Percentiles rank a stretch among this genome's conserved stretches.
Evolutionary conservation across 768 basidiomycete genomes (phyloP).

Genomic region (Lepiota subincarnata): DNA sequence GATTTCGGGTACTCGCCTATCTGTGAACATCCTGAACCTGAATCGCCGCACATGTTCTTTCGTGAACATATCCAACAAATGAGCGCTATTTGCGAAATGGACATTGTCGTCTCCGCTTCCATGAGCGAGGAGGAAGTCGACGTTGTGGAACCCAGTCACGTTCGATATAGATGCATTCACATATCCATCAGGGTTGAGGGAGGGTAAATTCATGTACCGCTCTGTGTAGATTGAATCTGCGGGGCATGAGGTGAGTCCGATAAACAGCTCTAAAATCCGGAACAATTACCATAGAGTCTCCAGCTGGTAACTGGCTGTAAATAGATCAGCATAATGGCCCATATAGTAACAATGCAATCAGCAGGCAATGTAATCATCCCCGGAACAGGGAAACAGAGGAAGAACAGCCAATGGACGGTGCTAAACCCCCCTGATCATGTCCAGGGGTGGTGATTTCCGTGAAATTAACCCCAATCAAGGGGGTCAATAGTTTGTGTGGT

Average conservation of each 20-base stretch:
- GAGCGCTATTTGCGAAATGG: constrained; percentile 88
- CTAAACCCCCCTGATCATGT: too few relatives aligned
- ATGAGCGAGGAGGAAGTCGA: constrained; percentile 83
- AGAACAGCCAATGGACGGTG: not conserved
- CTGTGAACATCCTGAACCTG: constrained; percentile 95
- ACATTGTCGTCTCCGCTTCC: constrained; percentile 98
- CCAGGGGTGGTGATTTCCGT: too few relatives aligned
- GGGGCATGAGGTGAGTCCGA: constrained; percentile 3
- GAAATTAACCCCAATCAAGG: not conserved
- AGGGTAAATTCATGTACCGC: constrained; percentile 89
- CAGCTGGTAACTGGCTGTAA: constrained; percentile 82
- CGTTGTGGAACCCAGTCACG: constrained; percentile 79
- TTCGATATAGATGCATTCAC: constrained; percentile 82
- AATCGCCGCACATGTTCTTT: constrained; percentile 65
- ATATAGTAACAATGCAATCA: not conserved
- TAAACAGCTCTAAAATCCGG: not conserved
- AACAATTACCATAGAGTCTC: constrained; percentile 64
- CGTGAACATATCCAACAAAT: constrained; percentile 91
- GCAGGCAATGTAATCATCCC: not conserved
- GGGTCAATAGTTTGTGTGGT: not conserved
- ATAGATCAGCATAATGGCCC: constrained; percentile 1
- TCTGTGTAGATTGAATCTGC: constrained; percentile 96
- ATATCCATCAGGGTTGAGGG: constrained; percentile 82
- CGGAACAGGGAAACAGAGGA: not conserved
- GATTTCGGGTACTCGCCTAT: constrained; percentile 56